phyloP scores from a whole-genome alignment of 768 basidiomycete species.

The Leccinum uliginosum region DNA sequence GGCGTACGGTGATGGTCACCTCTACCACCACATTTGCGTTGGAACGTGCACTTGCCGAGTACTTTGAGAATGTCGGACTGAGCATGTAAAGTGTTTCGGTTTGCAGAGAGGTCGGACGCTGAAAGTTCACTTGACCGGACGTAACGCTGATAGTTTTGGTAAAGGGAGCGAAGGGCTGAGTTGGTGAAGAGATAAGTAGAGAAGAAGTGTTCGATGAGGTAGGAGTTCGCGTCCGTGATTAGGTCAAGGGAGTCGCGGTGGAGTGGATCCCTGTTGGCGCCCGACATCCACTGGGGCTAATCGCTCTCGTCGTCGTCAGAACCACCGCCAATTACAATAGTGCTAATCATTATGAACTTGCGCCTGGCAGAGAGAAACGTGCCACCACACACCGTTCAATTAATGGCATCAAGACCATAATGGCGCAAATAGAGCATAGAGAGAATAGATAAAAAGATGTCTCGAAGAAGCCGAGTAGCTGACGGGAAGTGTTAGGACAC shows the following conservation, averaged over 20 bases:
- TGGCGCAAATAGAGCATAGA: constrained; percentile 76
- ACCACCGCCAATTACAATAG: constrained; percentile 58
- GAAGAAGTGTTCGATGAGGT: constrained; percentile 81
- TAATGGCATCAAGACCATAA: constrained; percentile 87
- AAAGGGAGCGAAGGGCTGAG: constrained; percentile 80
- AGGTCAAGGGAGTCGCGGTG: constrained; percentile 77
- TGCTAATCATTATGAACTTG: constrained; percentile 40
- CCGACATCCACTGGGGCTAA: constrained; percentile 40
- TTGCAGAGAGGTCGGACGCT: constrained; percentile 78
- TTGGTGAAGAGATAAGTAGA: constrained; percentile 94
- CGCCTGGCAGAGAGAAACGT: not conserved
- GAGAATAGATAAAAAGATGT: constrained; percentile 92
- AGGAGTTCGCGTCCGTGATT: constrained; percentile 85
- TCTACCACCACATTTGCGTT: constrained; percentile 73
- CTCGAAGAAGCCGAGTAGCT: constrained; percentile 95
- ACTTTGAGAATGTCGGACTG: constrained; percentile 86
- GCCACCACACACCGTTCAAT: constrained; percentile 67
- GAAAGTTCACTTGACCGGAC: constrained; percentile 70
- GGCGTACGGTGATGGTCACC: constrained; percentile 87
- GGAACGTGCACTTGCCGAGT: constrained; percentile 83
- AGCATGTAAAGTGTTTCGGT: constrained; percentile 90
- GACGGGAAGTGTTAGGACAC: not conserved
- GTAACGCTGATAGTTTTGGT: constrained; percentile 86
- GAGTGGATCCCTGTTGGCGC: constrained; percentile 27
- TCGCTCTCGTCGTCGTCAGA: constrained; percentile 37